These are phyloP conservation scores for Volvox africanus DNA, from an alignment of 139 green algal species.

Conservation along the genomic window DNA sequence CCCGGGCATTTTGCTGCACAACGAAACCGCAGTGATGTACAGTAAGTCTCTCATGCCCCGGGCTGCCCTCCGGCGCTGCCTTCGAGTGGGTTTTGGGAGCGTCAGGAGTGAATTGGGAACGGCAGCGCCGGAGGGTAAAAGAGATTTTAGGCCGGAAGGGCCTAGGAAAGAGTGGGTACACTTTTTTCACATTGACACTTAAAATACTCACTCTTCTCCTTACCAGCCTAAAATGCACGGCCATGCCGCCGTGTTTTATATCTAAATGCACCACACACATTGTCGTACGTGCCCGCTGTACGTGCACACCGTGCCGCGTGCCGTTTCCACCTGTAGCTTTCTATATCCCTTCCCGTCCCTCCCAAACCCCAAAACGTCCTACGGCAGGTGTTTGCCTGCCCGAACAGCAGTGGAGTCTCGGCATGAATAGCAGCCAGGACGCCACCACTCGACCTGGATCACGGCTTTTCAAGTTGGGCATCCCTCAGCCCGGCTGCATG, in stretches of 20 bases:
- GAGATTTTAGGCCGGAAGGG: no score
- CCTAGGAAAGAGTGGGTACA: no score
- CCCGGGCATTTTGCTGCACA: slow-evolving; percentile 5
- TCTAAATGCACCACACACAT: not conserved
- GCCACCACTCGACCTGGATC: not conserved
- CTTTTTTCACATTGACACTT: no score
- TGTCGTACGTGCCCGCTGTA: not conserved
- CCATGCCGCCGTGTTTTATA: no score
- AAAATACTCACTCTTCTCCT: no score
- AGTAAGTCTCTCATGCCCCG: not conserved
- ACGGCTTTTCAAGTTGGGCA: not conserved
- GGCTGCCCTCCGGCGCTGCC: no score
- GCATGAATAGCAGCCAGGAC: not conserved
- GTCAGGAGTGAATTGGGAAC: no score
- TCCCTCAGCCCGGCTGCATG: not conserved
- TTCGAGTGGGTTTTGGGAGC: no score
- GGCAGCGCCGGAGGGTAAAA: no score
- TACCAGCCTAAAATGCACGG: no score
- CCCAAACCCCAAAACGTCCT: no score
- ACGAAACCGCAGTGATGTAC: slow-evolving; percentile 23
- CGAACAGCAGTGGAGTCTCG: not conserved
- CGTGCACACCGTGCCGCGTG: not conserved
- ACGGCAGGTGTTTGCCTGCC: slow-evolving; percentile 24
- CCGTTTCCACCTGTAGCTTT: not conserved
- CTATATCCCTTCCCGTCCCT: not conserved